These are phyloP conservation scores for Piloderma croceum DNA, from an alignment of 768 basidiomycete genomes.

Conservation along the genomic window DNA sequence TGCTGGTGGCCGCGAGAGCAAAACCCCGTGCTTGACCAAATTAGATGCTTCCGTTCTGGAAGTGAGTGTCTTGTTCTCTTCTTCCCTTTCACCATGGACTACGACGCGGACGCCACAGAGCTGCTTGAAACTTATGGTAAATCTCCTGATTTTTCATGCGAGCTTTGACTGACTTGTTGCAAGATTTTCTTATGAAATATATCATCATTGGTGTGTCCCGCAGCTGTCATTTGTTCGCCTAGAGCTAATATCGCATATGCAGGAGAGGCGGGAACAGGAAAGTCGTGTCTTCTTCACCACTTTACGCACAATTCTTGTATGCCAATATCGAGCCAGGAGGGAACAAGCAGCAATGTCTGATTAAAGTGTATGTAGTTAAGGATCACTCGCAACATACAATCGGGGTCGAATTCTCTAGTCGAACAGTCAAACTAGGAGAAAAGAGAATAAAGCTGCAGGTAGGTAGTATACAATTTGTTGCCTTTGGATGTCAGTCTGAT, in stretches of 20 bases:
- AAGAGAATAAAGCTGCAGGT: conserved; percentile 95
- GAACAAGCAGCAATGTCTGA: conserved; percentile 5
- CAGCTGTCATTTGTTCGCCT: conserved; percentile 1
- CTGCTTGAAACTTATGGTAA: conserved; percentile 90
- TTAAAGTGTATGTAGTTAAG: conserved; percentile 59
- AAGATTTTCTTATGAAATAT: conserved; percentile 99
- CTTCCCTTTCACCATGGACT: no score
- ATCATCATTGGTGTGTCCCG: conserved; percentile 78
- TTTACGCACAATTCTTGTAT: conserved; percentile 97
- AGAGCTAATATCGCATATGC: conserved; percentile 5
- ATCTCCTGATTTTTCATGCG: conserved; percentile 12
- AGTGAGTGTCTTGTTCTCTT: no score
- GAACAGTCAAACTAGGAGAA: conserved; percentile 89
- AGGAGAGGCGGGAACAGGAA: conserved; percentile 97
- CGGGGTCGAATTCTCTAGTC: conserved; percentile 95
- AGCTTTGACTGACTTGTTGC: conserved; percentile 9
- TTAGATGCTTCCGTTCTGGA: no score
- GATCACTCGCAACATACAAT: conserved; percentile 97
- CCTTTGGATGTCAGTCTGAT: conserved; percentile 10
- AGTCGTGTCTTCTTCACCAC: conserved; percentile 94
- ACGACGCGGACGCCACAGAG: conserved; percentile 82
- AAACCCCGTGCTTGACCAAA: no score
- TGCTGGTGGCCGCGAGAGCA: no score
- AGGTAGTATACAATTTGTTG: conserved; percentile 16
- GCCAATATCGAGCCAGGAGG: conserved; percentile 4